Evolutionary conservation across 352 stramenopile species (phyloP), one percentile per base, ranked within the genome.

Genomic region (Phytophthora vignae): DNA sequence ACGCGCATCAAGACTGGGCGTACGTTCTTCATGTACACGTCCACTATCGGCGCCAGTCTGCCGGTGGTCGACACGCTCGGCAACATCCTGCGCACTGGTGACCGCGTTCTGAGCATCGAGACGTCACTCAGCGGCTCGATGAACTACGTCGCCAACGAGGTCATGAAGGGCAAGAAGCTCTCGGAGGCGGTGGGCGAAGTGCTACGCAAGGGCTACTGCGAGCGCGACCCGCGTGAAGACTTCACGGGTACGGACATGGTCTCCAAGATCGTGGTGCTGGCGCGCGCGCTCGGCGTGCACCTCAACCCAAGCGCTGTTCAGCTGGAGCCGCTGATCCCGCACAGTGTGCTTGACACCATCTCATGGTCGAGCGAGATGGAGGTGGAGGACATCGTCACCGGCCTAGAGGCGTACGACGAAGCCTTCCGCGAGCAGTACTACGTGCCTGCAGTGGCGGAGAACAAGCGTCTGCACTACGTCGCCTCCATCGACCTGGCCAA

Each of bases 11-110:
- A 76, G 69, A 64, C 73, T 11, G 85, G 84, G 0, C 87, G 85
- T 22, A 84, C 85, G 10, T 95, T 91, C 60, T 82, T 93, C 69
- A 86, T 95, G 81, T 94, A 93, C 79, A 90, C 87, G 22, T 93
- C 88, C 9, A 92, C 87, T 9, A 87, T 95, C 57, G 85, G 78
- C 9, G 88, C 85, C 29, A 91, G 81, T 62, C 40, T 95, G 5
- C 88, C 88, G 0, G 83, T 95, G 12, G 69, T 95, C 33, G 84
- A 93, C 60, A 95, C 88, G 22, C 76, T 95, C 12, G 83, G 82
- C 48, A 90, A 92, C 65, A 90, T 93, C 50, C 56, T 95, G 60
- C 82, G 85, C 38, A 94, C 83, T 2, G 88, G 86, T 52, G 88
- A 95, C 42, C 79, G 84, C 17, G 76, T 95, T 21, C 70, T 82